Evolutionary conservation across 75 land plant species (phyloP).

Genomic region (Pseudotsuga menziesii): DNA sequence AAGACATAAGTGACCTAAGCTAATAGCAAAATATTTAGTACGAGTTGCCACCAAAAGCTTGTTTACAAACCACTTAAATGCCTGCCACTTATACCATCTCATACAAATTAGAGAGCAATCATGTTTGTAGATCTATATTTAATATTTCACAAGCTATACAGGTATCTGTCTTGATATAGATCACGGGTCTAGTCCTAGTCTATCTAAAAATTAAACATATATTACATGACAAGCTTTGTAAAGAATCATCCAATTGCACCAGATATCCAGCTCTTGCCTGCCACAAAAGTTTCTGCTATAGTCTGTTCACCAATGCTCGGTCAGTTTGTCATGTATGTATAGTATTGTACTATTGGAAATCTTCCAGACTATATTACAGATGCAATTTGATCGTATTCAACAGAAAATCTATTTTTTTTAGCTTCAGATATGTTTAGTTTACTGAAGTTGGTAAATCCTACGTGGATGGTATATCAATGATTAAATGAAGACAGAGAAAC

Average conservation of each 20-base stretch:
- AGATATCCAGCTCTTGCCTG: not conserved
- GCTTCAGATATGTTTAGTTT: not conserved
- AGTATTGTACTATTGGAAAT: not conserved
- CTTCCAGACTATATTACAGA: not conserved
- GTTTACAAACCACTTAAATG: not conserved
- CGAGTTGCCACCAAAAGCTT: not conserved
- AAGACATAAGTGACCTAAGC: not conserved
- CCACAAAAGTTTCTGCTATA: not conserved
- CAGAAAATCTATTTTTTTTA: not conserved
- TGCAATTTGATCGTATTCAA: not conserved
- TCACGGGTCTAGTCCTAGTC: not conserved
- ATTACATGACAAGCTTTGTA: not conserved
- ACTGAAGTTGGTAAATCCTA: not conserved
- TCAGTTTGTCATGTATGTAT: not conserved
- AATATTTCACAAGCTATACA: not conserved
- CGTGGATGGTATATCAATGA: not conserved
- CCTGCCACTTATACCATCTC: not conserved
- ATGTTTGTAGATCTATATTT: not conserved
- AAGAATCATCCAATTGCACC: not conserved
- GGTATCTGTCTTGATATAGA: not conserved
- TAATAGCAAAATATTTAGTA: not conserved
- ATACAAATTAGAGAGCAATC: not conserved
- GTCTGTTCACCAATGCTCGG: not conserved
- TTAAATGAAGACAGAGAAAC: conserved; percentile 1
- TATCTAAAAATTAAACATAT: not conserved